Conservation (phyloP, 768 basidiomycete species). For the Suillus clintonianus region DNA sequence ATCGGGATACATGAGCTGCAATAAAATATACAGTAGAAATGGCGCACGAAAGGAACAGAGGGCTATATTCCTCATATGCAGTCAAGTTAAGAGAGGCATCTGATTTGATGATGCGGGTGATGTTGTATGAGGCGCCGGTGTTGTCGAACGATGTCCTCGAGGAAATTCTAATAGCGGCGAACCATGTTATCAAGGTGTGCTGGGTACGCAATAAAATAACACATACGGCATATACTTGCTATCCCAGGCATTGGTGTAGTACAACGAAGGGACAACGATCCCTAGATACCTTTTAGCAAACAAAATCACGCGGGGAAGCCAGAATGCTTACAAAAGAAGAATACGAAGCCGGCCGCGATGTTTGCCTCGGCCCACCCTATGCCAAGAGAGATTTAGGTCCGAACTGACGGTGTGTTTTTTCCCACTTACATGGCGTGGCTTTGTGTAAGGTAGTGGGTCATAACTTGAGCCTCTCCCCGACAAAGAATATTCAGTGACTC, state of each 20-base stretch:
- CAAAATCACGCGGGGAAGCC: conserved; percentile 48
- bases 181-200: neutral
- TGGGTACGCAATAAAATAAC: neutral
- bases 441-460: neutral
- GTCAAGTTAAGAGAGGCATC: conserved; percentile 57
- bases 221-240: conserved; percentile 57
- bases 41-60: conserved; percentile 55
- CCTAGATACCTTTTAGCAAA: conserved; percentile 46
- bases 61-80: conserved; percentile 58
- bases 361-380: conserved; percentile 81
- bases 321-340: conserved; percentile 60
- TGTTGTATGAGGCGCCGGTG: conserved; percentile 57
- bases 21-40: conserved; percentile 19
- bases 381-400: neutral
- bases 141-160: conserved; percentile 70
- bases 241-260: conserved; percentile 70
- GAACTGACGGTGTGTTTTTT: too few relatives aligned
- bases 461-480: neutral
- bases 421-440: conserved; percentile 1
- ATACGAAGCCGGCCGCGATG: conserved; percentile 58
- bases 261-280: conserved; percentile 63
- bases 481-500: conserved; percentile 27
- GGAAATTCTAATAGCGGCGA: conserved; percentile 45
- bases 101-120: conserved; percentile 53
- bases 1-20: conserved; percentile 15